Evolutionary conservation across 2,329 filamentous ascomycete genomes (phyloP).

Genomic region (Aureobasidium sp.): DNA sequence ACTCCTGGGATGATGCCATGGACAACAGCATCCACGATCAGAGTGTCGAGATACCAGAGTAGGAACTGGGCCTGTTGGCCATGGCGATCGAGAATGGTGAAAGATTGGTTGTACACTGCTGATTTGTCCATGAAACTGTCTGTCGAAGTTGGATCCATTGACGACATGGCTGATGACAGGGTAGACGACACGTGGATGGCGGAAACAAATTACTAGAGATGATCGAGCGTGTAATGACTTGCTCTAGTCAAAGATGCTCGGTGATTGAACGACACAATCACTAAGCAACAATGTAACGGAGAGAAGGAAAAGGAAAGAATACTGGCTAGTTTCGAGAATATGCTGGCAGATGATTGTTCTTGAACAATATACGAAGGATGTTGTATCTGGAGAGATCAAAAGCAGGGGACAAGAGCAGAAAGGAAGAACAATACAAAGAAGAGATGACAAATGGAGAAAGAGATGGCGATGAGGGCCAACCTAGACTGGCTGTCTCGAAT

Average conservation of each 20-base stretch:
- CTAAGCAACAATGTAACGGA: not conserved
- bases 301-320: not conserved
- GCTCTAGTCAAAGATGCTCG: not conserved
- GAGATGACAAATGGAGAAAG: not conserved
- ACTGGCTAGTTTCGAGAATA: not conserved
- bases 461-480: not conserved
- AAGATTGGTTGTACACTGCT: constrained; percentile 25
- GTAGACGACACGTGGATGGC: not conserved
- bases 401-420: not conserved
- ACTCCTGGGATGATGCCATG: constrained; percentile 47
- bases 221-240: no score
- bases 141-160: not conserved
- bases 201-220: not conserved
- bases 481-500: not conserved
- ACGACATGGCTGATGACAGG: not conserved
- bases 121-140: not conserved
- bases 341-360: not conserved
- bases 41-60: constrained; percentile 38
- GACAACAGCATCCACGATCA: constrained; percentile 43
- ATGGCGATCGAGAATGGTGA: constrained; percentile 36
- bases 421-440: constrained; percentile 8
- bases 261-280: not conserved
- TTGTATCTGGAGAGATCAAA: not conserved
- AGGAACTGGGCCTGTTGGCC: constrained; percentile 37
- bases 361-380: not conserved